These are phyloP conservation scores for Sugiyamaella neomexicana DNA, from an alignment of 1,139 yeast genomes.

Conservation along the genomic window DNA sequence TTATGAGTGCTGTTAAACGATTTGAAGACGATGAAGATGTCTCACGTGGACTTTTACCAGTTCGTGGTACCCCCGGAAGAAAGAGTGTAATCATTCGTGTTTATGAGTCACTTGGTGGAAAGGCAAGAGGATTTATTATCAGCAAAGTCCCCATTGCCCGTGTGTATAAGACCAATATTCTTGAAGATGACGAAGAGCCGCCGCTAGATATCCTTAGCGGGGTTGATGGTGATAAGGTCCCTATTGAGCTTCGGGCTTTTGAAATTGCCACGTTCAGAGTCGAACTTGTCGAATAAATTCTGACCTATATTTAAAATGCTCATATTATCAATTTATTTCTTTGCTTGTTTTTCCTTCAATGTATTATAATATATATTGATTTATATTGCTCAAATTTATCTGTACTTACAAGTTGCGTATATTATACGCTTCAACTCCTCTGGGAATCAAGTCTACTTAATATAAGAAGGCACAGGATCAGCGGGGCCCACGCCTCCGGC, in stretches of 20 bases:
- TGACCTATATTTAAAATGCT: too few relatives aligned
- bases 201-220: constrained; percentile 38
- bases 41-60: constrained; percentile 43
- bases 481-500: too few relatives aligned
- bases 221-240: constrained; percentile 41
- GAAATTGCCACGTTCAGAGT: constrained; percentile 63
- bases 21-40: constrained; percentile 76
- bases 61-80: constrained; percentile 49
- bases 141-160: constrained; percentile 47
- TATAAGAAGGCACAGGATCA: too few relatives aligned
- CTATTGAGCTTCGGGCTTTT: constrained; percentile 61
- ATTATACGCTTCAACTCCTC: too few relatives aligned
- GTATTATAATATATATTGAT: neutral
- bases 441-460: too few relatives aligned
- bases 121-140: constrained; percentile 51
- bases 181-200: constrained; percentile 63
- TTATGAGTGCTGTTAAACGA: constrained; percentile 78
- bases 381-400: neutral
- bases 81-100: constrained; percentile 61
- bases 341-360: neutral
- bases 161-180: constrained; percentile 62
- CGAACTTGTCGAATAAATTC: constrained; percentile 23
- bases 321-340: neutral
- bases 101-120: constrained; percentile 87
- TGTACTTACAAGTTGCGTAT: too few relatives aligned